Conservation (phyloP, 805 yeast species). For the Candida palmyrensis region DNA sequence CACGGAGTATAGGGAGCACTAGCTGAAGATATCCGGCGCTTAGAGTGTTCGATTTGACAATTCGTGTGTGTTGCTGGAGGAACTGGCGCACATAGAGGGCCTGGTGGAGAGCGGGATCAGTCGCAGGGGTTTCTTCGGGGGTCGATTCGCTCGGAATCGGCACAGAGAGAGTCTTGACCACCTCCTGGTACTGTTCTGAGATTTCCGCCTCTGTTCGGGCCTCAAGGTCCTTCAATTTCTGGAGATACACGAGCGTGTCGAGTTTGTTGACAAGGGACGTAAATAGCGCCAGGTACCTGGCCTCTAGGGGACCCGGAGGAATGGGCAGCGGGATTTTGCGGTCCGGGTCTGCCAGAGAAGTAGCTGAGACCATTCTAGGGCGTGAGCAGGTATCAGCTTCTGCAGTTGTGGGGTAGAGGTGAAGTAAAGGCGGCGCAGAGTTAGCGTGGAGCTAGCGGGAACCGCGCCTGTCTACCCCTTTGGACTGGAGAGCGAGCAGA, state of each 20-base stretch:
- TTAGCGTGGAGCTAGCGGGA: no score
- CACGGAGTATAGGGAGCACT: slow-evolving; percentile 27
- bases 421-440: no score
- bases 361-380: no score
- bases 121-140: slow-evolving; percentile 1
- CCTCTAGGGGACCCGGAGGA: no score
- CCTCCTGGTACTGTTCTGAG: slow-evolving; percentile 11
- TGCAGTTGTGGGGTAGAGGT: no score
- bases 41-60: slow-evolving; percentile 21
- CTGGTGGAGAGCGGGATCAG: slow-evolving; percentile 7
- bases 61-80: slow-evolving; percentile 14
- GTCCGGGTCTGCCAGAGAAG: no score
- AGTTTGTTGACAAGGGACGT: slow-evolving; percentile 17
- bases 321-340: no score
- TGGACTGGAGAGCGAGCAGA: no score
- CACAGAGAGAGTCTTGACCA: slow-evolving; percentile 3
- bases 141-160: neutral
- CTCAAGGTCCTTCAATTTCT: slow-evolving; percentile 17
- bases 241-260: slow-evolving; percentile 24
- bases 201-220: slow-evolving; percentile 10
- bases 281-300: slow-evolving; percentile 23
- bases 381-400: no score
- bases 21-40: slow-evolving; percentile 20
- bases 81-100: slow-evolving; percentile 12
- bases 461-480: no score